Conservation (phyloP, 306 rosid species). For the Vachellia pachyceras region DNA sequence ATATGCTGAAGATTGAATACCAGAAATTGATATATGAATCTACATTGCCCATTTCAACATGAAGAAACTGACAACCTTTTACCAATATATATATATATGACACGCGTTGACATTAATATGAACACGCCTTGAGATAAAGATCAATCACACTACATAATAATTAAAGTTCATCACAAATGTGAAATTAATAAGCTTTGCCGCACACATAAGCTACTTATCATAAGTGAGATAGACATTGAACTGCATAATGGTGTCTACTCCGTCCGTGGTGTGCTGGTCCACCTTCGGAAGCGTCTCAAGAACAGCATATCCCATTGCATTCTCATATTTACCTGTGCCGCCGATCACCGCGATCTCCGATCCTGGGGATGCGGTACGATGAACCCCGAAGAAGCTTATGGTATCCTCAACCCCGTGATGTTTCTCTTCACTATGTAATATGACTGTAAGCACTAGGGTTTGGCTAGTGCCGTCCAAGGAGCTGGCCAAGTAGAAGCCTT, state of each 20-base stretch:
- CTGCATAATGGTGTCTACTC: conserved; percentile 72
- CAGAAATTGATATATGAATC: not conserved
- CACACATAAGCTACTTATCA: not conserved
- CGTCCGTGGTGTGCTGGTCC: conserved; percentile 76
- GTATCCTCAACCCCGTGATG: conserved; percentile 62
- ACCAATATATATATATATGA: not conserved
- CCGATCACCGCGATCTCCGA: conserved; percentile 81
- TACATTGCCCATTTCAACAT: not conserved
- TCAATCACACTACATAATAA: conserved; percentile 7
- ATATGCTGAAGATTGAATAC: not conserved
- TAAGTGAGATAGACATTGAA: conserved; percentile 61
- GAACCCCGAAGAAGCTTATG: conserved; percentile 80
- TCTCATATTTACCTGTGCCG: conserved; percentile 80
- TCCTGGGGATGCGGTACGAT: conserved; percentile 63
- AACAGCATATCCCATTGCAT: conserved; percentile 58
- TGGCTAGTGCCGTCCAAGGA: conserved; percentile 82
- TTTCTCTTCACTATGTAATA: conserved; percentile 43
- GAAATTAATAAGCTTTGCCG: not conserved
- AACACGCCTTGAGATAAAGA: not conserved
- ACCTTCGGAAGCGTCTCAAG: conserved; percentile 57
- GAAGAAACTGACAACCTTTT: not conserved
- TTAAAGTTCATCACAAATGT: not conserved
- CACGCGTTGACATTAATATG: not conserved
- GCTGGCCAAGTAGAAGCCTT: conserved; percentile 81
- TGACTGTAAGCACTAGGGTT: conserved; percentile 55